Base-by-base conservation (phyloP, 305 asterid genomes). In the Solanum hybrid region DNA sequence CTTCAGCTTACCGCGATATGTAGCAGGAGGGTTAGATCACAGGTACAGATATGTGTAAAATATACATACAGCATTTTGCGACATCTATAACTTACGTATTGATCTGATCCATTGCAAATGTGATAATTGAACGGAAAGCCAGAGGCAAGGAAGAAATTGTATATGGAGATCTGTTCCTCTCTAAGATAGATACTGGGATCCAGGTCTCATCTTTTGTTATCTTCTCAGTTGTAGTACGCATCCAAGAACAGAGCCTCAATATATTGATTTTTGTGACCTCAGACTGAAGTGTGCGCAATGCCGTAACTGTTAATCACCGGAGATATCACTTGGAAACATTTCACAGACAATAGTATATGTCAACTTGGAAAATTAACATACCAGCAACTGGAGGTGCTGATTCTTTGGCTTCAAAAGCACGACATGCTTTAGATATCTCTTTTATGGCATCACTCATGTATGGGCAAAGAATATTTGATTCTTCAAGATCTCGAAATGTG, bases 221-320 rank as follows among this genome's bases (percentile, higher is more conserved):
- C 94, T 96, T 98, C 89, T 97, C 98, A 75, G 96, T 93, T 89
- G 98, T 94, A 89, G 94, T 90, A 78, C 98, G 96, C 98, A 97
- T 97, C 99, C 99, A 97, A 39, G 99, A 95, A 94, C 99, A 95
- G 61, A 97, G 96, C 95, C 99, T 95, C 89, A 93, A 90, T 93
- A 96, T 94, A 92, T 96, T 95, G 90, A 95, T 91, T 92, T 95
- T 97, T 80, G 98, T 96, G 91, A 96, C 92, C 93, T 97, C 98
- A 87, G 94, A 95, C 92, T 95, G 98, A 90, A 97, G 98, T 42
- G 93, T 85, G 91, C 96, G 95, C 94, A 97, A 89, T 89, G 94
- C 96, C 85, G 95, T 88, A 90, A 95, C 99, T 97, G 99, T 93
- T 71, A 92, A 75, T 84, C 88, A 84, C 42, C 37, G n/a, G 88